Conservation (phyloP, 2,329 filamentous ascomycete genomes). For the Pseudopyricularia cyperi region DNA sequence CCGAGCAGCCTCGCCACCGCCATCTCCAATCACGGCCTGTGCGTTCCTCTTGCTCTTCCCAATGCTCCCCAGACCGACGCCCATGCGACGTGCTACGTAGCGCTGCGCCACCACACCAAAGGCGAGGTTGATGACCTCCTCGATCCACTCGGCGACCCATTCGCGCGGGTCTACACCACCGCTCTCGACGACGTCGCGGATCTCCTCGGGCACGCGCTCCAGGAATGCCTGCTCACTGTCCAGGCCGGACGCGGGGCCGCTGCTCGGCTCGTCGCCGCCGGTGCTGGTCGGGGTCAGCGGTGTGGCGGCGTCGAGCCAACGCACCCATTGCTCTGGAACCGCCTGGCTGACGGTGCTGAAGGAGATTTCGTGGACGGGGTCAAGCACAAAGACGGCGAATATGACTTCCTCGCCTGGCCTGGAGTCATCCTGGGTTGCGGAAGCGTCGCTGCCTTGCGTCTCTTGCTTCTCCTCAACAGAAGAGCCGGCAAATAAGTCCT, state of each 20-base stretch:
- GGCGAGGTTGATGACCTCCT: conserved; percentile 67
- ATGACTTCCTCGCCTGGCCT: conserved; percentile 46
- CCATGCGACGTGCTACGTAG: conserved; percentile 92
- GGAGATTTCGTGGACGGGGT: conserved; percentile 82
- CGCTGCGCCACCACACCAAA: conserved; percentile 84
- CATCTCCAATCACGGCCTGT: conserved; percentile 41
- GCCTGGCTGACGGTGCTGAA: conserved; percentile 75
- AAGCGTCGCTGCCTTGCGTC: conserved; percentile 37
- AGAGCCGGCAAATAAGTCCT: conserved; percentile 50
- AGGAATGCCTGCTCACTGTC: conserved; percentile 15
- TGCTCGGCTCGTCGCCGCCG: conserved; percentile 3
- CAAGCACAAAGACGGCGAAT: conserved; percentile 70
- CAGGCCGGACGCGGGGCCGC: conserved; percentile 6
- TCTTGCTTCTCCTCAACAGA: conserved; percentile 35
- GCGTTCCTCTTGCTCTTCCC: conserved; percentile 48
- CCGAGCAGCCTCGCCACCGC: conserved; percentile 45
- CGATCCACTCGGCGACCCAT: conserved; percentile 96
- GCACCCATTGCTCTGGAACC: conserved; percentile 73
- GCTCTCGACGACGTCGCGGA: conserved; percentile 67
- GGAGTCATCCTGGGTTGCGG: conserved; percentile 35
- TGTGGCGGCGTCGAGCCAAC: conserved; percentile 76
- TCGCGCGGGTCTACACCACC: conserved; percentile 80
- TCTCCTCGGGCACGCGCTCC: conserved; percentile 59
- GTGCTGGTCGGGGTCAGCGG: conserved; percentile 39
- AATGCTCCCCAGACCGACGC: conserved; percentile 69